Evolutionary conservation across 257 asterid species (phyloP), one percentile per base, ranked within the genome.

Genomic region (Striga asiatica): DNA sequence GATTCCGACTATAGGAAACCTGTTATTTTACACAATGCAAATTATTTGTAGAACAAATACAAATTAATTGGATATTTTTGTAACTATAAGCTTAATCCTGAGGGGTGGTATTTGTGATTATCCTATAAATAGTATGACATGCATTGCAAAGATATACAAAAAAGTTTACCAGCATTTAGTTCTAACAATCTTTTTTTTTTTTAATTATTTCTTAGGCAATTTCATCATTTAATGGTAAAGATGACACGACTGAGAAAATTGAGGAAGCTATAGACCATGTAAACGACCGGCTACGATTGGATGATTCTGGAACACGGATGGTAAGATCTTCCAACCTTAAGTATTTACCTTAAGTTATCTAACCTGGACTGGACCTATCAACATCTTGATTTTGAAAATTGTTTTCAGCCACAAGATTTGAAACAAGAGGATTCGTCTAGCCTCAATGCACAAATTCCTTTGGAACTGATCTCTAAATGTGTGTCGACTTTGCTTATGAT

Each of bases 401-500:
- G 28, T n/a, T 66, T 60, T 72, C 77, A 80, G 95, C 70, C 62
- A 57, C 21, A 63, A 54, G 71, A 77, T 62, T 66, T 63, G 17
- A 71, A 74, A 32, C 29, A 71, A 18, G 60, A 53, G 43, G 66
- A 24, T 68, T 60, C 64, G 24, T 66, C 72, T 0, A 71, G 66
- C 21, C 20, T 70, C 41, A 88, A 76, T 60, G 37, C 80, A 25
- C 84, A 79, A 43, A 74, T 84, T 37, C 95, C 93, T 20, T 59
- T 76, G 0, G 86, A 84, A 60, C 73, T 84, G 68, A 84, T 88
- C 49, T 66, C 86, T 23, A 73, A 75, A 67, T 88, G 93, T 55
- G 84, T 88, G 2, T 85, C 95, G 6, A 76, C 95, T 64, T 59
- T 84, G 75, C 84, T 80, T 20, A 81, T 80, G 95, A 84, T 88